Conservation (phyloP, 176 grass and related monocot species). For the Tuctoria greenei region DNA sequence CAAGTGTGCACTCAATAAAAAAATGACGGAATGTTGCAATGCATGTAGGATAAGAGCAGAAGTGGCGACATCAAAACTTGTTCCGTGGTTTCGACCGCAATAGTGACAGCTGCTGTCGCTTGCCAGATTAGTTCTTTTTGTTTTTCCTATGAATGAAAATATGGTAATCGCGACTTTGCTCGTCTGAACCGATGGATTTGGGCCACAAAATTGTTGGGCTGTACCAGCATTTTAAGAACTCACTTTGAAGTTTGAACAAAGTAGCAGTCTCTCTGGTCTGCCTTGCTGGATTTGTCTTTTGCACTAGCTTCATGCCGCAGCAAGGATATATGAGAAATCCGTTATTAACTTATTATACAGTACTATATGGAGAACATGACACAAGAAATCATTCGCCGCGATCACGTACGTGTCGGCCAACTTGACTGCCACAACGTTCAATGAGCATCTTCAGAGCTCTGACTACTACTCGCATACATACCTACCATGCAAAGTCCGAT, state of each 20-base stretch:
- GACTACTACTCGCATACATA: background rate
- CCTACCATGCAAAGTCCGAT: background rate
- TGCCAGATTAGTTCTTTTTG: too few relatives aligned
- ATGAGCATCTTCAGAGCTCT: conserved; percentile 7
- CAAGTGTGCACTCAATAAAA: too few relatives aligned
- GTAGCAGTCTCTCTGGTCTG: background rate
- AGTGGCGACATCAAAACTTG: too few relatives aligned
- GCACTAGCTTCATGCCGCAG: background rate
- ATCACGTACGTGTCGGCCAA: too few relatives aligned
- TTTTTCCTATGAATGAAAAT: background rate
- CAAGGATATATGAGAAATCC: background rate
- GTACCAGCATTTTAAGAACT: background rate
- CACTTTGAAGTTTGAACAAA: background rate
- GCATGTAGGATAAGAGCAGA: too few relatives aligned
- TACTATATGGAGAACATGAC: too few relatives aligned
- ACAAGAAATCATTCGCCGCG: too few relatives aligned
- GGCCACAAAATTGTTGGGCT: background rate
- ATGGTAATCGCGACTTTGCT: background rate
- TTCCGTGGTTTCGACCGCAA: too few relatives aligned
- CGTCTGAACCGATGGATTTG: conserved; percentile 27
- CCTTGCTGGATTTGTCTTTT: conserved; percentile 31
- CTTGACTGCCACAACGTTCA: background rate
- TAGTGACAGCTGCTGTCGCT: too few relatives aligned
- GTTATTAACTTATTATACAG: too few relatives aligned
- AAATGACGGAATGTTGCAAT: too few relatives aligned